Evolutionary conservation across 2,329 filamentous ascomycete genomes (phyloP).

Genomic region (Arthroderma sp.): DNA sequence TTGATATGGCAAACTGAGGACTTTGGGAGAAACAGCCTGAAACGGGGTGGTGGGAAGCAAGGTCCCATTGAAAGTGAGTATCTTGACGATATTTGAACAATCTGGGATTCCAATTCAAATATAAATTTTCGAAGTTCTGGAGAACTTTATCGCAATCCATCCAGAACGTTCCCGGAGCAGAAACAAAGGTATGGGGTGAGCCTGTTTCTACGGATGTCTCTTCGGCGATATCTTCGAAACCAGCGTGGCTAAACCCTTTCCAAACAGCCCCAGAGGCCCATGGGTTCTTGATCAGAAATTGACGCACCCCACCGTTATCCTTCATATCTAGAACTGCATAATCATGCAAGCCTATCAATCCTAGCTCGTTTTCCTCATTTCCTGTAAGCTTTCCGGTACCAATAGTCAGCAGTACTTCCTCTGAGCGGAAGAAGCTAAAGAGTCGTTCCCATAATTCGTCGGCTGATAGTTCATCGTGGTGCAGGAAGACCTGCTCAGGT

Average conservation of each 20-base stretch:
- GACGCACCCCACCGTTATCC: constrained; percentile 47
- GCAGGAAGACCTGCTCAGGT: constrained; percentile 84
- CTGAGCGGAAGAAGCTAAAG: constrained; percentile 57
- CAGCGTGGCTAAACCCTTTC: constrained; percentile 14
- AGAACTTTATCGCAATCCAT: constrained; percentile 76
- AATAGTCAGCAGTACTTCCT: constrained; percentile 76
- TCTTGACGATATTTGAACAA: constrained; percentile 74
- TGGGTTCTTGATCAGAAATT: constrained; percentile 83
- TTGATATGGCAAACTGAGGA: constrained; percentile 45
- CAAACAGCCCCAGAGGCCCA: constrained; percentile 60
- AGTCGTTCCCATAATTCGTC: constrained; percentile 67
- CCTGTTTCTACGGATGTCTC: constrained; percentile 8
- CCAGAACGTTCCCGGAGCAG: constrained; percentile 72
- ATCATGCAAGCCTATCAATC: constrained; percentile 80
- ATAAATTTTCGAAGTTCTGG: constrained; percentile 89
- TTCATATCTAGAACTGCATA: constrained; percentile 79
- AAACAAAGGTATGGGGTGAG: constrained; percentile 13
- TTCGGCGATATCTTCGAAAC: constrained; percentile 6
- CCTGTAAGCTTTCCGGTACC: constrained; percentile 73
- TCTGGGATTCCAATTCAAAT: constrained; percentile 90
- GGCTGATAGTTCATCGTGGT: constrained; percentile 68
- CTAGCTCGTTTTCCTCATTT: constrained; percentile 65
- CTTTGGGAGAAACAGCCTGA: constrained; percentile 60
- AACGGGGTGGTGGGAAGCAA: constrained; percentile 41
- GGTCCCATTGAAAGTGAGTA: constrained; percentile 75